Conservation (phyloP, 192 early-diverging fungal species). For the Coemansia sp. region DNA sequence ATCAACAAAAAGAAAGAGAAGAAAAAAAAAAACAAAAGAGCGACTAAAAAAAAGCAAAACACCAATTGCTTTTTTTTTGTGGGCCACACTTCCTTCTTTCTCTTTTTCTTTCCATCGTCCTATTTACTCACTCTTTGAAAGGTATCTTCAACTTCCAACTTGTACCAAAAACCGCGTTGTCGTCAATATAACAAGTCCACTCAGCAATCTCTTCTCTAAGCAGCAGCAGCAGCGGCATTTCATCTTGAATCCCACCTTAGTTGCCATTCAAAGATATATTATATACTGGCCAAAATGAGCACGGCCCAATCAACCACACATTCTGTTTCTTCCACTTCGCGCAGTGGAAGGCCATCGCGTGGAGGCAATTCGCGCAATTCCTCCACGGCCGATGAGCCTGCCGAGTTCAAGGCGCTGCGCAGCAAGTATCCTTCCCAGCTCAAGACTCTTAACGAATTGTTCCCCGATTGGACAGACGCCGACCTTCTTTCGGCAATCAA, state of each 20-base stretch:
- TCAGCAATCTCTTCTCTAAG: slow-evolving; percentile 4
- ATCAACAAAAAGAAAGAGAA: no score
- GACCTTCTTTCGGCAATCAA: slow-evolving; percentile 85
- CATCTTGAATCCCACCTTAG: slow-evolving; percentile 5
- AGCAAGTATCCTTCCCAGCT: slow-evolving; percentile 64
- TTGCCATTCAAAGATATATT: slow-evolving; percentile 34
- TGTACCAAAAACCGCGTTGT: slow-evolving; percentile 50
- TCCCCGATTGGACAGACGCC: slow-evolving; percentile 83
- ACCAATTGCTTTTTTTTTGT: background rate
- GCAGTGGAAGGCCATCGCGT: slow-evolving; percentile 37
- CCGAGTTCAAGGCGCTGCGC: slow-evolving; percentile 67
- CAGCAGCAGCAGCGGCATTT: slow-evolving; percentile 8
- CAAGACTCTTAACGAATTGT: slow-evolving; percentile 68
- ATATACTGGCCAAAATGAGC: slow-evolving; percentile 53
- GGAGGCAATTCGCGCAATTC: slow-evolving; percentile 25
- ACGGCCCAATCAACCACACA: slow-evolving; percentile 55
- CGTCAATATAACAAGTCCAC: slow-evolving; percentile 21
- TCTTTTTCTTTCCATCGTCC: slow-evolving; percentile 12
- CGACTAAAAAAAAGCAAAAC: background rate
- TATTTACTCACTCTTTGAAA: slow-evolving; percentile 22
- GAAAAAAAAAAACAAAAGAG: background rate
- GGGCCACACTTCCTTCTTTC: background rate
- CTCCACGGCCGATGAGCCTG: slow-evolving; percentile 35
- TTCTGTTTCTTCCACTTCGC: slow-evolving; percentile 27
- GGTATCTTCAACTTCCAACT: slow-evolving; percentile 22